Evolutionary conservation across 805 yeast genomes (phyloP).

Genomic region (Vanderwaltozyma polyspora): DNA sequence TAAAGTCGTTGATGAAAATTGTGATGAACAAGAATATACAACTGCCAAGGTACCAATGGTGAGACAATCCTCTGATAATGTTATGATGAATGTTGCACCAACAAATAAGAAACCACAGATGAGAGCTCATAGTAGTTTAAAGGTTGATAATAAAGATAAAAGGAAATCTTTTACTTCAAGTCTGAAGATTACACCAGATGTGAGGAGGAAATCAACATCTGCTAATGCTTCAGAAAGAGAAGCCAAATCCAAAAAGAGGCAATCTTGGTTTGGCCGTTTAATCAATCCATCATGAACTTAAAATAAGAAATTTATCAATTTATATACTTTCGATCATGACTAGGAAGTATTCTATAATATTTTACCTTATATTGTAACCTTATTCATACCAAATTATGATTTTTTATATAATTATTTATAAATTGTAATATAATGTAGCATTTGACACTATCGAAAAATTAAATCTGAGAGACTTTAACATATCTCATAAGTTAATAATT

Average conservation of each 20-base stretch:
- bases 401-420: no score
- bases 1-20: not conserved
- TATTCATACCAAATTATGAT: no score
- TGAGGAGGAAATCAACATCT: not conserved
- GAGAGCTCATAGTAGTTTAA: not conserved
- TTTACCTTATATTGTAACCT: no score
- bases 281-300: constrained; percentile 28
- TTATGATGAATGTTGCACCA: not conserved
- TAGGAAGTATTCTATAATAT: no score
- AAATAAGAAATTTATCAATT: no score
- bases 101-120: no score
- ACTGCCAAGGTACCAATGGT: not conserved
- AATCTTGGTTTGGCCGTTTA: constrained; percentile 37
- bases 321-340: no score
- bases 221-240: constrained; percentile 5
- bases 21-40: not conserved
- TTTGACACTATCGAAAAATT: no score
- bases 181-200: not conserved
- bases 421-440: no score
- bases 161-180: not conserved
- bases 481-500: no score
- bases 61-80: no score
- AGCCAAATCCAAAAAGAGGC: constrained; percentile 25
- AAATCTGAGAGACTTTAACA: no score
- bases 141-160: not conserved